Evolutionary conservation across 129 eudicot species (phyloP).

Genomic region (Heracleum sosnowskyi): DNA sequence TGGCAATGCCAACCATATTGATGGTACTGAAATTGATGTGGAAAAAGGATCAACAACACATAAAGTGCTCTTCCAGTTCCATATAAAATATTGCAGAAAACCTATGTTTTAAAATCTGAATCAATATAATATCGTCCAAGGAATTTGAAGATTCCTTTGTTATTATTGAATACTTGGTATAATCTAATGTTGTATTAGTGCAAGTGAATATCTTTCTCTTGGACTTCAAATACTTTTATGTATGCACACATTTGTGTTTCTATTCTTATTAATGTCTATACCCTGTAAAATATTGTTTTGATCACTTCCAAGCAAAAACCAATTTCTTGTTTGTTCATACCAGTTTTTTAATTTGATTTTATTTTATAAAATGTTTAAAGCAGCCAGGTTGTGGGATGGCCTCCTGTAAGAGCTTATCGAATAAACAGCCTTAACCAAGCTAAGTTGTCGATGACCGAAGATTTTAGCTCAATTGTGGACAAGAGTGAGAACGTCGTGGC

Average conservation of each 20-base stretch:
- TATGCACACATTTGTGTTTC: neutral
- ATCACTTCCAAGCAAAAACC: neutral
- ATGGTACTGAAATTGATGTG: neutral
- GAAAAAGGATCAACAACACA: neutral
- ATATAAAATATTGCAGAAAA: neutral
- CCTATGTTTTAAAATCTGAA: neutral
- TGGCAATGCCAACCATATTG: neutral
- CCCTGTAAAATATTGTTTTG: neutral
- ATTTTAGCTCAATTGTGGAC: constrained; percentile 38
- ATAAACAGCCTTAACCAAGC: constrained; percentile 72
- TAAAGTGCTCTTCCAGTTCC: neutral
- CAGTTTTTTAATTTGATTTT: constrained; percentile 2
- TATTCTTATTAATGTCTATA: neutral
- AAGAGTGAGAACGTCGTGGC: constrained; percentile 27
- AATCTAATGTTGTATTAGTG: neutral
- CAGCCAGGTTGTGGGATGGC: constrained; percentile 97
- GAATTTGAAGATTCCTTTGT: neutral
- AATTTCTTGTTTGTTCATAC: neutral
- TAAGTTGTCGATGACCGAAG: constrained; percentile 53
- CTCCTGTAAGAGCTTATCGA: constrained; percentile 75
- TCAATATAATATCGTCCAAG: neutral
- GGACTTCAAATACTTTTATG: neutral
- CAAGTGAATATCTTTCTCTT: neutral
- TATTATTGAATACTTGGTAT: neutral
- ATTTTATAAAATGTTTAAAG: constrained; percentile 14